Evolutionary conservation across 768 basidiomycete species (phyloP).

Genomic region (Neoboletus subvelutipes): DNA sequence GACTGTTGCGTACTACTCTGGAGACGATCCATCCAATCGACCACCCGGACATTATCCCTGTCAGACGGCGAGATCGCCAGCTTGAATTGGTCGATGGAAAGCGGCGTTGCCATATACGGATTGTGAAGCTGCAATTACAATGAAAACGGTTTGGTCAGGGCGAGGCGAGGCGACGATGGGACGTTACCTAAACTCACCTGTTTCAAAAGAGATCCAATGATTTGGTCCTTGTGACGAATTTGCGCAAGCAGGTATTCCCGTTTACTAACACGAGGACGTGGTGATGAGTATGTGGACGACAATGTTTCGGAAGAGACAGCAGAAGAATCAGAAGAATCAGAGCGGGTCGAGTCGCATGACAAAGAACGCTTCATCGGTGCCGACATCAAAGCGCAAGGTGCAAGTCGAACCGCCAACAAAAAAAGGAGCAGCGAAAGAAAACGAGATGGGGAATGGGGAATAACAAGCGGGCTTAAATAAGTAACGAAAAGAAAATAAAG

Average conservation of each 20-base stretch:
- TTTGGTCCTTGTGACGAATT: conserved; percentile 82
- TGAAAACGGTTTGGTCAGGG: neutral
- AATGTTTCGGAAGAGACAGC: conserved; percentile 39
- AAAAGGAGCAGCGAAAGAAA: neutral
- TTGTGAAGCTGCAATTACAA: conserved; percentile 51
- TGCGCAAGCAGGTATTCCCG: conserved; percentile 84
- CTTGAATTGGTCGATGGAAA: conserved; percentile 76
- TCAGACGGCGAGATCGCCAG: conserved; percentile 78
- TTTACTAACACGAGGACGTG: conserved; percentile 53
- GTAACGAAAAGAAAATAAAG: conserved; percentile 3
- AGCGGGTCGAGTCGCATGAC: conserved; percentile 18
- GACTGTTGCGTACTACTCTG: conserved; percentile 57
- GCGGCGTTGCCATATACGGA: conserved; percentile 75
- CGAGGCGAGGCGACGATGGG: neutral
- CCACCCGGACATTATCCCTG: conserved; percentile 60
- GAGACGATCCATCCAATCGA: conserved; percentile 75
- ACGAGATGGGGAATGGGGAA: neutral
- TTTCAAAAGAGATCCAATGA: conserved; percentile 82
- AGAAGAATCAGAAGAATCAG: conserved; percentile 30
- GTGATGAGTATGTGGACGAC: conserved; percentile 32
- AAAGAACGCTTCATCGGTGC: conserved; percentile 19
- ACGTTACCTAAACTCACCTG: conserved; percentile 53
- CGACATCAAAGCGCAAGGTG: neutral
- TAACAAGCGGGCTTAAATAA: conserved; percentile 22
- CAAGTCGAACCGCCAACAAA: neutral